These are phyloP conservation scores for Rhizopus arrhizus DNA, from an alignment of 371 early-diverging fungal genomes.

Conservation along the genomic window DNA sequence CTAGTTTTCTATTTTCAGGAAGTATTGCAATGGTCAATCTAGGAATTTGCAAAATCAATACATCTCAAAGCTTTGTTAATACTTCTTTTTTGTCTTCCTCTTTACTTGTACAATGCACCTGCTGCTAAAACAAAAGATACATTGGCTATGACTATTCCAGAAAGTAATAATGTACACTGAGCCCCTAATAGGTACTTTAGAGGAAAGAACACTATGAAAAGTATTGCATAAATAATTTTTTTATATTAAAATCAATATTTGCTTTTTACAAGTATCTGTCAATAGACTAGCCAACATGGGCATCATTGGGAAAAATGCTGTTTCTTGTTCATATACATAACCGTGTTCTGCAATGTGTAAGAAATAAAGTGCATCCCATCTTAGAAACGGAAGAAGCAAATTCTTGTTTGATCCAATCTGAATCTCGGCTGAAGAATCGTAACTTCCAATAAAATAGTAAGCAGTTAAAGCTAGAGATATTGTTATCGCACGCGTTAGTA, in stretches of 20 bases:
- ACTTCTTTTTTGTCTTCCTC: background rate
- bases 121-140: conserved; percentile 78
- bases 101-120: conserved; percentile 69
- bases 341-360: conserved; percentile 78
- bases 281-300: conserved; percentile 65
- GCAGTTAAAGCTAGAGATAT: conserved; percentile 25
- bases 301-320: conserved; percentile 91
- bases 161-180: conserved; percentile 53
- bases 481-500: conserved; percentile 30
- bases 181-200: conserved; percentile 45
- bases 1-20: conserved; percentile 54
- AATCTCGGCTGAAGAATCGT: conserved; percentile 51
- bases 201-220: conserved; percentile 43
- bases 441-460: conserved; percentile 33
- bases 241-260: background rate
- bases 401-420: conserved; percentile 12
- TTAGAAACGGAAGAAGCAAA: conserved; percentile 59
- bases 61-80: background rate
- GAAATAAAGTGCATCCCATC: conserved; percentile 96
- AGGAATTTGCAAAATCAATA: background rate
- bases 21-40: conserved; percentile 55
- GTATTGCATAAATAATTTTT: background rate
- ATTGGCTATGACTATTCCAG: conserved; percentile 77
- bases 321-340: conserved; percentile 87
- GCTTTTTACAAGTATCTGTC: conserved; percentile 47